These are phyloP conservation scores for Hyaloraphidium curvatum DNA, from an alignment of 192 early-diverging fungal genomes.

Conservation along the genomic window DNA sequence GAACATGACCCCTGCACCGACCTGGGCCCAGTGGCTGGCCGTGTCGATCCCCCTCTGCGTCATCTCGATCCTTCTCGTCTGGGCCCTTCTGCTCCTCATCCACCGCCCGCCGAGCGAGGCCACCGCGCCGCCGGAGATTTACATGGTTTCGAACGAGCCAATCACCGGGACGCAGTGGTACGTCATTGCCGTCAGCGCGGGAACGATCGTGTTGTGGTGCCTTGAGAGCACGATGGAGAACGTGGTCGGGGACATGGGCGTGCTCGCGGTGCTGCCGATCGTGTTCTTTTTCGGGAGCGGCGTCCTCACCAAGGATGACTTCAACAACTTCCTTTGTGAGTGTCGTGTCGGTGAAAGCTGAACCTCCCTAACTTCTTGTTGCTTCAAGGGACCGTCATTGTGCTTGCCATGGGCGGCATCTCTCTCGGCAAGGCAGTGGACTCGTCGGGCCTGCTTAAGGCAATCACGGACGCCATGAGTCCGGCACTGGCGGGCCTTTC, in stretches of 20 bases:
- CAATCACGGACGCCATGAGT: slow-evolving; percentile 55
- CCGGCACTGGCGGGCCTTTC: slow-evolving; percentile 38
- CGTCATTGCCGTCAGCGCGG: slow-evolving; percentile 46
- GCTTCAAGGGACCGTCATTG: slow-evolving; percentile 17
- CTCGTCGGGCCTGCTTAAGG: slow-evolving; percentile 59
- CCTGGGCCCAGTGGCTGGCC: slow-evolving; percentile 81
- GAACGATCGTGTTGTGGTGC: slow-evolving; percentile 82
- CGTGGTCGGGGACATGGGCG: slow-evolving; percentile 86
- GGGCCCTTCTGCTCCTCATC: slow-evolving; percentile 58
- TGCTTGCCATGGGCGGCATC: slow-evolving; percentile 86
- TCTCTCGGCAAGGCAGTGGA: slow-evolving; percentile 84
- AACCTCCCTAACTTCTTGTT: neutral
- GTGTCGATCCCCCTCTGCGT: slow-evolving; percentile 74
- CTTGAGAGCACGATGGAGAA: slow-evolving; percentile 48
- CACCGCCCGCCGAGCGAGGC: slow-evolving; percentile 53
- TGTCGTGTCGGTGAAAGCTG: slow-evolving; percentile 38
- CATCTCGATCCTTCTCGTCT: slow-evolving; percentile 57
- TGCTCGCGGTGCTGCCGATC: slow-evolving; percentile 81
- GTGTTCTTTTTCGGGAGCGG: slow-evolving; percentile 79
- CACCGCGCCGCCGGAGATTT: slow-evolving; percentile 17
- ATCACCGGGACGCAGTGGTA: slow-evolving; percentile 47
- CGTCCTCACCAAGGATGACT: slow-evolving; percentile 85
- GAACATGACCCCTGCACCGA: slow-evolving; percentile 71
- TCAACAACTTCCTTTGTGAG: slow-evolving; percentile 93
- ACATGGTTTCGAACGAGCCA: slow-evolving; percentile 7